Percentiles rank a stretch among this genome's conserved stretches.
Conservation (phyloP, 495 filamentous ascomycete genomes). For the Penicillium steckii region DNA sequence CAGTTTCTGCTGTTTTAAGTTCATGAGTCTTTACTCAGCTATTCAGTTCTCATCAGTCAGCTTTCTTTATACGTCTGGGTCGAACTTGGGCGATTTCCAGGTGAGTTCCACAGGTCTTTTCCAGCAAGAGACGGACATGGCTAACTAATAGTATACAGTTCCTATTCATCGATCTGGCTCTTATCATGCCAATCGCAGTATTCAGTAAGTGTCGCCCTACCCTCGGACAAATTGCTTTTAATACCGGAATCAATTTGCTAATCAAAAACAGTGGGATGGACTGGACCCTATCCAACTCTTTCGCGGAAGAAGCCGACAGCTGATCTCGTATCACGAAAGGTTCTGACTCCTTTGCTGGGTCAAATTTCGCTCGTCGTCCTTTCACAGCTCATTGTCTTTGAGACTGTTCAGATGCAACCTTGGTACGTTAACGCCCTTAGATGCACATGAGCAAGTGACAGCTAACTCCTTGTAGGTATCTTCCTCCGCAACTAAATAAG, state of each 20-base stretch:
- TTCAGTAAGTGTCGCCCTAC: conserved; percentile 86
- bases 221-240: background rate
- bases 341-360: conserved; percentile 83
- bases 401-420: conserved; percentile 67
- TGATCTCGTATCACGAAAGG: conserved; percentile 89
- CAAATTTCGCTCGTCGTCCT: conserved; percentile 81
- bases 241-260: background rate
- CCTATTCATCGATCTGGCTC: conserved; percentile 86
- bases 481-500: conserved; percentile 69
- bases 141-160: conserved; percentile 52
- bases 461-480: conserved; percentile 56
- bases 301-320: conserved; percentile 86
- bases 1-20: conserved; percentile 99
- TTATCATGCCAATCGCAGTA: conserved; percentile 94
- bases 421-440: conserved; percentile 55
- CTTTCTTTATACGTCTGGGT: conserved; percentile 93
- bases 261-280: conserved; percentile 79
- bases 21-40: conserved; percentile 97
- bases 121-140: background rate
- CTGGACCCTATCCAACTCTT: conserved; percentile 74
- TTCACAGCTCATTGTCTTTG: conserved; percentile 72
- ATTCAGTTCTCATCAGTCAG: conserved; percentile 99
- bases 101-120: conserved; percentile 34
- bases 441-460: background rate
- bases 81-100: conserved; percentile 97